Base-by-base conservation (phyloP, 441 rosid genomes). In the Gossypium aridum region DNA sequence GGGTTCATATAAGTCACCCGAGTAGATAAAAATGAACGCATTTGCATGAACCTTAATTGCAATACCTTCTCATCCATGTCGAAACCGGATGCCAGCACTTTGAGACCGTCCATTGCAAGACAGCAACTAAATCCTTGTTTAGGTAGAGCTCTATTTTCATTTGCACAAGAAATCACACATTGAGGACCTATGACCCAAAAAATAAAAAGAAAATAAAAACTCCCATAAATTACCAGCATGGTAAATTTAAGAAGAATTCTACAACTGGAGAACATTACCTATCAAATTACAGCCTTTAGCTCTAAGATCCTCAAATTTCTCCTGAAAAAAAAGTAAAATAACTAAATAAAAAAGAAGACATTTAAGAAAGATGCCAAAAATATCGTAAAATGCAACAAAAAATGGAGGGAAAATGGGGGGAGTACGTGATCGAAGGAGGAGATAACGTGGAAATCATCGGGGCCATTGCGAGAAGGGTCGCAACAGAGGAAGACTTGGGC, bases 31-130 rank as follows among this genome's bases (percentile, higher is more conserved):
- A 54, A 61, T 39, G 13, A 5, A 5, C 56, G 3, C 37, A 54
- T 31, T 61, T 63, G 43, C 25, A 51, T 23, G 22, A 13, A 55
- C 56, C 19, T 10, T 25, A 62, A 43, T 9, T 13, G 62, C 64
- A 64, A 62, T 79, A 94, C 99, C 99, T 96, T 94, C 79, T 97
- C 99, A 69, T 85, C 88, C 64, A 78, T 80, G 75, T 88, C 88
- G 78, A 94, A 94, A 49, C 99, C 99, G 74, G 99, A 92, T 31
- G 92, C 96, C 64, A 92, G 89, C 76, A 97, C 86, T 83, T 89
- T 92, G 79, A 89, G 83, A 75, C 99, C 97, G 79, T 94, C 97
- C 98, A 94, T 90, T 0, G 97, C 99, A 78, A 96, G 90, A 81
- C 99, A 94, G 80, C 99, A 96, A 80, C 92, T 87, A 81, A 88